Base-by-base conservation (phyloP, 768 basidiomycete species). In the Leucosporidium scottii region DNA sequence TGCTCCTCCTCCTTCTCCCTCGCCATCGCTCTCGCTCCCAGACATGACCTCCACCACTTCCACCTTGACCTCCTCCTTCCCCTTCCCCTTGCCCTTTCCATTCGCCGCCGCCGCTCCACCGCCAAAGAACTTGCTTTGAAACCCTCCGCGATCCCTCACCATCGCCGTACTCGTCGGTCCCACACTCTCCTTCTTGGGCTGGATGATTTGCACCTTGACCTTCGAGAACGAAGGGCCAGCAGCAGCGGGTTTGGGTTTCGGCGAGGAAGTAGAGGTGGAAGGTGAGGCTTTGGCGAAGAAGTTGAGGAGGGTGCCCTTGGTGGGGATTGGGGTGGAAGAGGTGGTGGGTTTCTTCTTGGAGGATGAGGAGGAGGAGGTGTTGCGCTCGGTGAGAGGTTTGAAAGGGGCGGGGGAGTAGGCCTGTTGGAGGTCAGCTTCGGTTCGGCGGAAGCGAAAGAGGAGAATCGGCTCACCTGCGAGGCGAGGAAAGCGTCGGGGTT, bases 401-500 rank as follows among this genome's bases (percentile, higher is more conserved):
- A 67, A 62, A 3, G 59, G 54, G 10, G 48, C 28, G 28, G 66
- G n/a, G 27, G 58, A 5, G 28, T 23, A 34, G 27, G 57, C 23
- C 54, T 63, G 31, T 44, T 60, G 27, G 34, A 34, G 34, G 17
- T 15, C 13, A 4, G 5, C 34, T 56, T 9, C 39, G 17, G 27
- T 18, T 7, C 4, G 30, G 2, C 5, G 15, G 1, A 3, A n/a
- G 21, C 34, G 44, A 1, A n/a, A 4, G 57, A 28, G 57, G 13
- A 15, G 54, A 44, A 23, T 47, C 36, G n/a, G 44, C 65, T 51
- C 17, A 61, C 62, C 21, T 25, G 18, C 51, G 21, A 39, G 57
- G 20, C 39, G 39, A 44, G 39, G 61, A 36, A 56, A 8, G 67
- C 44, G 17, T 65, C 54, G 2, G 88, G 86, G 74, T 89, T 86